Percentiles rank a stretch among this genome's conserved stretches.
phyloP scores from a whole-genome alignment of 202 grass and related monocot species.

The Setaria italica region DNA sequence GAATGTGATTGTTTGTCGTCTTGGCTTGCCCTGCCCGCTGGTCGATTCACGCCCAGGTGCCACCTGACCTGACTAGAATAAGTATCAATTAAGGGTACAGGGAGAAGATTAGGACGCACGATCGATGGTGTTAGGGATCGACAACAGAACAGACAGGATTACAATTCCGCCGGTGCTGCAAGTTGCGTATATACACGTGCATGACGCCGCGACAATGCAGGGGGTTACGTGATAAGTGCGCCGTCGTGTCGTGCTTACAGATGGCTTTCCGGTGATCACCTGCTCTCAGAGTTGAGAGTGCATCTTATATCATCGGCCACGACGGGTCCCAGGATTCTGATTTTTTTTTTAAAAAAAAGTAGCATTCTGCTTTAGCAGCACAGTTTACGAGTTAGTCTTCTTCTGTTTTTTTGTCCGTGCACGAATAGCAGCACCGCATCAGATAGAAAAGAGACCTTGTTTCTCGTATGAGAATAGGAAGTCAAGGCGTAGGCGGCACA shows the following conservation, averaged over 20 bases:
- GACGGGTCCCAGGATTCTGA: no score
- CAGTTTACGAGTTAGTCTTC: no score
- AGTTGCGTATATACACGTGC: not conserved
- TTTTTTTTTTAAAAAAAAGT: no score
- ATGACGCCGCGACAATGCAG: not conserved
- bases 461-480: no score
- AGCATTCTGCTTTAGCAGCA: no score
- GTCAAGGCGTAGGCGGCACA: not conserved
- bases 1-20: not conserved
- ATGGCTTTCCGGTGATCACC: not conserved
- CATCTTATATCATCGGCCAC: no score
- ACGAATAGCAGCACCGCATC: no score
- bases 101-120: not conserved
- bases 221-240: not conserved
- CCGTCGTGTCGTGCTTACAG: not conserved
- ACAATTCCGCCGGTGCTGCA: not conserved
- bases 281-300: not conserved
- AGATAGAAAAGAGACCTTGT: no score
- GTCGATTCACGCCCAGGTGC: not conserved
- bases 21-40: not conserved
- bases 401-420: no score
- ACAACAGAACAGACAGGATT: not conserved
- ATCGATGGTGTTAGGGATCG: not conserved
- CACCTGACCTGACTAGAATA: not conserved
- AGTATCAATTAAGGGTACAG: not conserved